These are phyloP conservation scores for Cladophialophora psammophila DNA, from an alignment of 2,329 filamentous ascomycete species.

Conservation along the genomic window DNA sequence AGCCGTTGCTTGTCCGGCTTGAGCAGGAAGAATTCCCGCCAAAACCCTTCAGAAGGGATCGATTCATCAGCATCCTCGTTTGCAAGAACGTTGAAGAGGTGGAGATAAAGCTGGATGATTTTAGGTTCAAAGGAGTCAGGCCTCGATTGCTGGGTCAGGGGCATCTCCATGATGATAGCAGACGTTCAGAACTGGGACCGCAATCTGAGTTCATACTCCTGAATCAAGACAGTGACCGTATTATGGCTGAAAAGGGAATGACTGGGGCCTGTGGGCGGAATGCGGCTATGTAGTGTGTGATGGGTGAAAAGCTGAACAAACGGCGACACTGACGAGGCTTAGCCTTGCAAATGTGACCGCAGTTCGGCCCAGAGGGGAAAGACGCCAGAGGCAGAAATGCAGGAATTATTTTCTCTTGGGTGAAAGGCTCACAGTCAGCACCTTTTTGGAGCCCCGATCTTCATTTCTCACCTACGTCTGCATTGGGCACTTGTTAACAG, in stretches of 20 bases:
- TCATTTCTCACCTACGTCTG: background rate
- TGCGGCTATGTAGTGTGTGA: background rate
- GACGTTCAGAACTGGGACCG: conserved; percentile 4
- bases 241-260: background rate
- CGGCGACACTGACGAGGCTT: background rate
- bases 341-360: background rate
- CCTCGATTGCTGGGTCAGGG: conserved; percentile 88
- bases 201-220: conserved; percentile 7
- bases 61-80: conserved; percentile 66
- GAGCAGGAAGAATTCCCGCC: conserved; percentile 93
- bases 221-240: background rate
- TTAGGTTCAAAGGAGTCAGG: conserved; percentile 94
- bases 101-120: conserved; percentile 87
- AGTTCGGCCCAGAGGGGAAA: background rate
- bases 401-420: background rate
- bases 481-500: background rate
- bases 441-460: background rate
- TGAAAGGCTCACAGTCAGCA: background rate
- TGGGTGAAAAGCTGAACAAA: background rate
- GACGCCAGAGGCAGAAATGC: background rate
- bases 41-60: conserved; percentile 84
- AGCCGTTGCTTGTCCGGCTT: conserved; percentile 77
- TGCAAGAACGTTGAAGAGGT: conserved; percentile 69
- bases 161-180: conserved; percentile 61
- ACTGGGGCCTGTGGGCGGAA: background rate